Conservation (phyloP, 1,139 yeast genomes). For the Pichia sorboxylosa region DNA sequence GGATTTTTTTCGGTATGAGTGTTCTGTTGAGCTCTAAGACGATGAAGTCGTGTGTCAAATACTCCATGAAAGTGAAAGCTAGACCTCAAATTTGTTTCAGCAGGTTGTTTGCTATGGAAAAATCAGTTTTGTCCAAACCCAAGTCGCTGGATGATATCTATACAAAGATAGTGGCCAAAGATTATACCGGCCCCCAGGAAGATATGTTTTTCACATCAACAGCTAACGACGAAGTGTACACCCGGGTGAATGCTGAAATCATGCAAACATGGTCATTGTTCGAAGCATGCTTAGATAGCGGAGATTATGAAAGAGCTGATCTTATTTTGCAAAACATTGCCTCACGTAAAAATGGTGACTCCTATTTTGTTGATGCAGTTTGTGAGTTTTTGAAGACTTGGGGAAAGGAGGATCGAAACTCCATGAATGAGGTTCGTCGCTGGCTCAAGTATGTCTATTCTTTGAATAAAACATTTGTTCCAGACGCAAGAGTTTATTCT, state of each 20-base stretch:
- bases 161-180: conserved; percentile 6
- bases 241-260: conserved; percentile 30
- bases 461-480: conserved; percentile 11
- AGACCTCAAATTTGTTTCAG: no score
- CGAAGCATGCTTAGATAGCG: conserved; percentile 67
- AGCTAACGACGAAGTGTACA: conserved; percentile 16
- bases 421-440: conserved; percentile 15
- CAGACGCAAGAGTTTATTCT: conserved; percentile 21
- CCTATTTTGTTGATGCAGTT: conserved; percentile 31
- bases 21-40: conserved; percentile 7
- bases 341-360: conserved; percentile 29
- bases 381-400: conserved; percentile 38
- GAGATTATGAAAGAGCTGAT: conserved; percentile 62
- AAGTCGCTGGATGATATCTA: conserved; percentile 19
- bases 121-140: conserved; percentile 11
- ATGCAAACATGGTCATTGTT: conserved; percentile 63
- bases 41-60: conserved; percentile 4
- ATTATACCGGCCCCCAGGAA: background rate
- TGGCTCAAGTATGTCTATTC: conserved; percentile 18
- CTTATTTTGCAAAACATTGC: conserved; percentile 35
- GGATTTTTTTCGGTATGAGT: conserved; percentile 8
- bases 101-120: no score
- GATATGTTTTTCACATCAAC: conserved; percentile 16
- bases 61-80: no score
- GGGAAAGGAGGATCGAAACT: conserved; percentile 26